Evolutionary conservation across 73 alveolate genomes (phyloP).

Genomic region (Paramecium bursaria): DNA sequence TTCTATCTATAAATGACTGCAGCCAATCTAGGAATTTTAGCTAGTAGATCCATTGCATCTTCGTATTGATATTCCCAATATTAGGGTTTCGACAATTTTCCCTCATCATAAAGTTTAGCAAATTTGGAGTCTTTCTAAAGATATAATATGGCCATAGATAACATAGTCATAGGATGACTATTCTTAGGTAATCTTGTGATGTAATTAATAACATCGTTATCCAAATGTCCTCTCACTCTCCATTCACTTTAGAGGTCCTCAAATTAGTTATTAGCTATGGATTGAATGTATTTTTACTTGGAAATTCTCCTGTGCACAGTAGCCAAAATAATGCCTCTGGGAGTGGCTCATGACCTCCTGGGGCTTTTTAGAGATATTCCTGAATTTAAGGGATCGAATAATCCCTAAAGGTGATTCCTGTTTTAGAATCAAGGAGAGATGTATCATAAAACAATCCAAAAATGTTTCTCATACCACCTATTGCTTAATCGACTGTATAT

Average conservation of each 20-base stretch:
- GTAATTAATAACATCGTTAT: slow-evolving; percentile 63
- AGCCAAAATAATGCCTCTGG: slow-evolving; percentile 90
- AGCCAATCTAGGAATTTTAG: slow-evolving; percentile 87
- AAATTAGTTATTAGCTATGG: slow-evolving; percentile 65
- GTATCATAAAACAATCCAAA: slow-evolving; percentile 86
- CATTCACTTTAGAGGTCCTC: slow-evolving; percentile 73
- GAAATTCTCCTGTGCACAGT: slow-evolving; percentile 87
- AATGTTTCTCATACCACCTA: slow-evolving; percentile 95
- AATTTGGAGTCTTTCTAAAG: slow-evolving; percentile 77
- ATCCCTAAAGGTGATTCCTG: slow-evolving; percentile 89
- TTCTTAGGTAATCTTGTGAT: slow-evolving; percentile 76
- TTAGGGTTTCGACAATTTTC: slow-evolving; percentile 76
- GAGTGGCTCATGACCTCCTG: slow-evolving; percentile 81
- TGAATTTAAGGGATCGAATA: slow-evolving; percentile 76
- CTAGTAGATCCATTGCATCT: slow-evolving; percentile 82
- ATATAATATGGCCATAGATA: slow-evolving; percentile 80
- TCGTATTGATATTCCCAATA: slow-evolving; percentile 89
- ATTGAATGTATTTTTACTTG: slow-evolving; percentile 47
- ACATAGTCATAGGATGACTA: slow-evolving; percentile 89
- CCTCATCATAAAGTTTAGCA: slow-evolving; percentile 79
- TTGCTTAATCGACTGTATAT: slow-evolving; percentile 80
- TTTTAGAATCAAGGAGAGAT: slow-evolving; percentile 83
- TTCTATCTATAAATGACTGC: slow-evolving; percentile 81
- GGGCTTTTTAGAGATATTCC: slow-evolving; percentile 75
- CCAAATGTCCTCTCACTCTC: slow-evolving; percentile 73